A percentile compares a stretch with the other conserved stretches of the same genome.
phyloP scores from a whole-genome alignment of 106 monocot genomes.

The Dendrobium nobile region DNA sequence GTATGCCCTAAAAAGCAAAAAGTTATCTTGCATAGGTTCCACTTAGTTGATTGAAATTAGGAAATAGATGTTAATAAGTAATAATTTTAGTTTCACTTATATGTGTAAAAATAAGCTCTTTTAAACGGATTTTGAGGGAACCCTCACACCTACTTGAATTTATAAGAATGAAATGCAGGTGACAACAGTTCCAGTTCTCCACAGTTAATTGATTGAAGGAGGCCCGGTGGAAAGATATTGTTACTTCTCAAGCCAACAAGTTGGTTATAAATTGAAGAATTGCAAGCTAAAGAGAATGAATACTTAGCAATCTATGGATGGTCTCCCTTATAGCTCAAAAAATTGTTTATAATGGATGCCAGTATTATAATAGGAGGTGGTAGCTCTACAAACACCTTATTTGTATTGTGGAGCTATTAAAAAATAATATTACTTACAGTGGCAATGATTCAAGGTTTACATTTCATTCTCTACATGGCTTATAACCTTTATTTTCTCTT shows the following conservation, averaged over 20 bases:
- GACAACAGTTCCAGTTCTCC: not conserved
- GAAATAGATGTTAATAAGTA: not conserved
- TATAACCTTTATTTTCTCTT: too few relatives aligned
- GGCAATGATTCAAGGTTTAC: too few relatives aligned
- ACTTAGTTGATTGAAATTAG: not conserved
- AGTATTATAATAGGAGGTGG: too few relatives aligned
- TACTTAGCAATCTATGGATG: not conserved
- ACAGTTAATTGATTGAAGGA: not conserved
- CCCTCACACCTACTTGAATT: not conserved
- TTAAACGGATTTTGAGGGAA: too few relatives aligned
- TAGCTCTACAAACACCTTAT: too few relatives aligned
- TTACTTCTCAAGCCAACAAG: not conserved
- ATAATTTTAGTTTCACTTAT: too few relatives aligned
- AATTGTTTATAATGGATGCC: too few relatives aligned
- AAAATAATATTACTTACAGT: too few relatives aligned
- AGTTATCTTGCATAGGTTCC: not conserved
- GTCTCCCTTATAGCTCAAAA: not conserved
- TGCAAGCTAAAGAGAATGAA: not conserved
- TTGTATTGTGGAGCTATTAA: too few relatives aligned
- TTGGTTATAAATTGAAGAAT: not conserved
- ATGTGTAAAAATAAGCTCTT: too few relatives aligned
- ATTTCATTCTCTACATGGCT: too few relatives aligned
- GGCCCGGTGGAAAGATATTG: not conserved
- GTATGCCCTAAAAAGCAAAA: not conserved
- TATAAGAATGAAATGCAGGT: not conserved